Base-by-base conservation (phyloP, 805 yeast species). In the Candida ovalis region DNA sequence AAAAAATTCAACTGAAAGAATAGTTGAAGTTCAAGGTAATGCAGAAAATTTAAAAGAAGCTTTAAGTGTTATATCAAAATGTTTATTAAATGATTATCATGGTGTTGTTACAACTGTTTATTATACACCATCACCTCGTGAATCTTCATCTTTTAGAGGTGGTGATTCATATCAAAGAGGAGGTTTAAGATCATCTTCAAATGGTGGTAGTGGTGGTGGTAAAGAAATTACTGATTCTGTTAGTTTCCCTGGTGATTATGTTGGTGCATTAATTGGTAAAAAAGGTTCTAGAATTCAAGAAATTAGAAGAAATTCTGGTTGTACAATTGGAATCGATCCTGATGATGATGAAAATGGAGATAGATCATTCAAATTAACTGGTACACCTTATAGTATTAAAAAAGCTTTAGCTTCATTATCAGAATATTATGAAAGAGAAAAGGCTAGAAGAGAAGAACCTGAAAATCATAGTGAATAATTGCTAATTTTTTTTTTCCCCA, bases 211-310 rank as follows among this genome's bases (percentile, higher is more conserved):
- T 42, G 47, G 43, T 33, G 53, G 54, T 19, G 62, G 64, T 38
- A 62, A 57, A 48, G 62, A 69, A 45, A 54, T 54, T 32, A 57
- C 78, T 6, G 75, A 76, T 39, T 66, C 74, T 2, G 69, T 81
- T 18, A 71, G 78, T 25, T 85, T 88, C 62, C 88, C 95, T 35
- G 83, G 85, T 55, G 88, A 82, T 51, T 82, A 82, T 70, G 96
- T 90, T 40, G 97, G 97, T 39, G 92, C 96, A 44, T 74, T 90
- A 46, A 88, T 90, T 58, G 97, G 97, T 50, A 84, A 85, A 56
- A 82, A 84, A 54, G 96, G 96, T 36, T 72, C 87, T 25, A 79
- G 95, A 68, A 88, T 90, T 56, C 94, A 86, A 65, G 95, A 90
- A 52, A 84, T 90, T 44, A 78, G 96, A 58, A 81, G 85, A 57